phyloP scores from a whole-genome alignment of 805 yeast species.

The Candida silvicultrix region DNA sequence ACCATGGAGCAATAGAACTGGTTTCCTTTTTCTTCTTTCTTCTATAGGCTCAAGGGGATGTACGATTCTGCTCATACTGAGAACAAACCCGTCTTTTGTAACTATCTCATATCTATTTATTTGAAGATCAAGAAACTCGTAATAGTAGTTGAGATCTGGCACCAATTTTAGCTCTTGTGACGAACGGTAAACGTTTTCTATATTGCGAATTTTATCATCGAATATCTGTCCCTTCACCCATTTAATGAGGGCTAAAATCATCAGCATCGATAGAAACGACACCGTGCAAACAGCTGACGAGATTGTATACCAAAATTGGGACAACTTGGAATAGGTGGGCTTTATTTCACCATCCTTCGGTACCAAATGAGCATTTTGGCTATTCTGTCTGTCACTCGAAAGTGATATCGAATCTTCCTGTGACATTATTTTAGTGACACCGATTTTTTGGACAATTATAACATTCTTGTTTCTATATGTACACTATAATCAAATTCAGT shows the following conservation, averaged over 20 bases:
- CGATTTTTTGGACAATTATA: too few relatives aligned
- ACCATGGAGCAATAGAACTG: slow-evolving; percentile 80
- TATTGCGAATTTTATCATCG: background rate
- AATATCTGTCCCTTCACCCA: background rate
- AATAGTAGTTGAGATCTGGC: slow-evolving; percentile 63
- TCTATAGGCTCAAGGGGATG: slow-evolving; percentile 31
- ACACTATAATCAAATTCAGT: too few relatives aligned
- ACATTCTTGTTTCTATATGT: too few relatives aligned
- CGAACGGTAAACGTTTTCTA: background rate
- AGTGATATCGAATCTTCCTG: background rate
- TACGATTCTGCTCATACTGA: slow-evolving; percentile 59
- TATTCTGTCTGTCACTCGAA: background rate
- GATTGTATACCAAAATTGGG: background rate
- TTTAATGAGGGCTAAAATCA: background rate
- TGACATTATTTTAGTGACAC: background rate
- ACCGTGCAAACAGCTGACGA: background rate
- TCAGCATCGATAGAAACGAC: background rate
- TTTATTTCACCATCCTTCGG: background rate
- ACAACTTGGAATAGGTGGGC: background rate
- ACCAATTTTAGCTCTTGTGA: slow-evolving; percentile 29
- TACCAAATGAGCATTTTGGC: background rate
- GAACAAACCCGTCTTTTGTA: slow-evolving; percentile 75
- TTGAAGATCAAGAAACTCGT: slow-evolving; percentile 51
- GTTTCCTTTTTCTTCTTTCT: slow-evolving; percentile 35
- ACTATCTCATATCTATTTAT: slow-evolving; percentile 52